Evolutionary conservation across 495 filamentous ascomycete species (phyloP).

Genomic region (Lasiosphaeria hispida): DNA sequence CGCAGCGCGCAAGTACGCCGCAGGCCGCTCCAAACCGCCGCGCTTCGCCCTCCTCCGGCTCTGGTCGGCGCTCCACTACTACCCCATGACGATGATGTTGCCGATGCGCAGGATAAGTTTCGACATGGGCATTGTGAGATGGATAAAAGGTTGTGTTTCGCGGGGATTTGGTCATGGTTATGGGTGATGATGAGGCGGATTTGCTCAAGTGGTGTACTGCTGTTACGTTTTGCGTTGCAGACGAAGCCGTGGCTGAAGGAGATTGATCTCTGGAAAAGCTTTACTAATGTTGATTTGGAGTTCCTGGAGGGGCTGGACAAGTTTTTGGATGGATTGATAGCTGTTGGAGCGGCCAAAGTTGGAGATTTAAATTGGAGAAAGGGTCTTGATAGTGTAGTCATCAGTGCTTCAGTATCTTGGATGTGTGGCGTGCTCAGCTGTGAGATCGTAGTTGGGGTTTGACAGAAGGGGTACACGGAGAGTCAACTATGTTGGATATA

Average conservation of each 20-base stretch:
- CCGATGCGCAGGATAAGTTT: constrained; percentile 23
- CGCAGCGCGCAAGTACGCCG: constrained; percentile 30
- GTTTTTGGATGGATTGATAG: too few species aligned
- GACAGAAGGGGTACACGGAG: too few species aligned
- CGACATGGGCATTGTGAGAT: constrained; percentile 22
- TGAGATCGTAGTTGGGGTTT: too few species aligned
- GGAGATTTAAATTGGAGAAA: too few species aligned
- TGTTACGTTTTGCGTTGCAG: constrained; percentile 46
- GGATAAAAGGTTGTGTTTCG: constrained; percentile 36
- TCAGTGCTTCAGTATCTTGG: too few species aligned
- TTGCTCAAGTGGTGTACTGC: constrained; percentile 38
- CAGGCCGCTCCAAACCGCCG: constrained; percentile 18
- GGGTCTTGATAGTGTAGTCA: too few species aligned
- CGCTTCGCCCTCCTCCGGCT: constrained; percentile 47
- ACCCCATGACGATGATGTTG: constrained; percentile 45
- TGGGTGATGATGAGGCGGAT: constrained; percentile 45
- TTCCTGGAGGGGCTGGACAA: constrained; percentile 43
- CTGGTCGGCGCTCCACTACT: constrained; percentile 53
- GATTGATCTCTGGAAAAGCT: constrained; percentile 54
- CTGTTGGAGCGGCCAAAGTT: too few species aligned
- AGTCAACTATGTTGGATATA: neutral
- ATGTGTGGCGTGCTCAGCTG: too few species aligned
- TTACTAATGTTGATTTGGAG: constrained; percentile 47
- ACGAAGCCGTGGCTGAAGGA: constrained; percentile 52
- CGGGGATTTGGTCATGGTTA: constrained; percentile 44